Evolutionary conservation across 1,284 basidiomycete species (phyloP).

Genomic region (Gomphus bonarii): DNA sequence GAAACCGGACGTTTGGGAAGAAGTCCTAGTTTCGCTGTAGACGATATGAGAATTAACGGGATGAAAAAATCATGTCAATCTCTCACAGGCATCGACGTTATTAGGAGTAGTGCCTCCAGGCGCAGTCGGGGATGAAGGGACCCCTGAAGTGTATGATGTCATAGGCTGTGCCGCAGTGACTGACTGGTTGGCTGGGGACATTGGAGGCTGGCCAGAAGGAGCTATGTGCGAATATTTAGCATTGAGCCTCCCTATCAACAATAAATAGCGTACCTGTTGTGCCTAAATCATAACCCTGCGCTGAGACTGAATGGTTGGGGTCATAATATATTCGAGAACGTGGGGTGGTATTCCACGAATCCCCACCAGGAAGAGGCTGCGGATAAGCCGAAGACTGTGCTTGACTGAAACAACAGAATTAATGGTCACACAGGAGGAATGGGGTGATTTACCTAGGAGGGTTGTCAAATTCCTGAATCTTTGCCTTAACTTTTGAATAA

Average conservation of each 20-base stretch:
- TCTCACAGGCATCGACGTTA: not conserved
- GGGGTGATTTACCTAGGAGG: not conserved
- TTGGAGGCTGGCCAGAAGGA: not conserved
- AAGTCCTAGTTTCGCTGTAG: conserved; percentile 50
- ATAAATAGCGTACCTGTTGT: not conserved
- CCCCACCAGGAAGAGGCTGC: not conserved
- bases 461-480: conserved; percentile 64
- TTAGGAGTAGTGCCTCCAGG: not conserved
- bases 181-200: not conserved
- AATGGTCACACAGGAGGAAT: not conserved
- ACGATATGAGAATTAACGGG: not conserved
- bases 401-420: not conserved
- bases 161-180: not conserved
- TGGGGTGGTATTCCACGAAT: conserved; percentile 1
- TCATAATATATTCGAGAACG: conserved; percentile 2
- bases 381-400: not conserved
- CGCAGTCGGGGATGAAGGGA: not conserved
- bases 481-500: conserved; percentile 65
- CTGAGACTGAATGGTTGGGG: not conserved
- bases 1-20: conserved; percentile 67
- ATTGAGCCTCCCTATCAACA: not conserved
- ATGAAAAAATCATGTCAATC: not conserved
- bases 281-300: conserved; percentile 3
- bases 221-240: not conserved
- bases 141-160: not conserved